Evolutionary conservation across 139 green algal genomes (phyloP).

Genomic region (Yamagishiella unicocca): DNA sequence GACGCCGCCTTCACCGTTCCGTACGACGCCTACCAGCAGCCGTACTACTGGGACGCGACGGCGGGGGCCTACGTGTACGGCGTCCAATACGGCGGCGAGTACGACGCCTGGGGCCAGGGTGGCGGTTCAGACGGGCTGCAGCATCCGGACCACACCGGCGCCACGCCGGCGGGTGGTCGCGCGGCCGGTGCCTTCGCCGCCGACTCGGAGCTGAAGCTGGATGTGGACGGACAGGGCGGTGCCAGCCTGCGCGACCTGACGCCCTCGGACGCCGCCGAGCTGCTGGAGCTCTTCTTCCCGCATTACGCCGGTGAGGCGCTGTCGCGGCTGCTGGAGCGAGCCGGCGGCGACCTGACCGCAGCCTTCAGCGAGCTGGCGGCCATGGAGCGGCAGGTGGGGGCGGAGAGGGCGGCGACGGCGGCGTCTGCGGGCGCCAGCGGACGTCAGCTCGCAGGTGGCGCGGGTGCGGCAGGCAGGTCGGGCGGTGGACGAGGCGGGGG

Average conservation of each 20-base stretch:
- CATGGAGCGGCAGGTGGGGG: slow-evolving; percentile 25
- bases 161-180: neutral
- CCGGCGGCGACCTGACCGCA: neutral
- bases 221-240: neutral
- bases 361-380: slow-evolving; percentile 24
- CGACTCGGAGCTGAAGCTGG: neutral
- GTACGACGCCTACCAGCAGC: neutral
- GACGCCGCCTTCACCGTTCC: neutral
- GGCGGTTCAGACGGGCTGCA: neutral
- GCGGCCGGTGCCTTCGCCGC: neutral
- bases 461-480: neutral
- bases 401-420: neutral
- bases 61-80: neutral
- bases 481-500: neutral
- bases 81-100: neutral
- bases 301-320: neutral
- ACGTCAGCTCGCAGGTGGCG: too few species aligned
- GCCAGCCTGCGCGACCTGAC: neutral
- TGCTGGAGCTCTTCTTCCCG: slow-evolving; percentile 41
- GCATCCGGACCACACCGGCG: neutral
- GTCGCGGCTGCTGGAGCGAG: neutral
- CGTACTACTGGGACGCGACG: slow-evolving; percentile 13
- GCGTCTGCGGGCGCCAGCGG: neutral
- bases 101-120: neutral
- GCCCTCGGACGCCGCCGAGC: neutral